phyloP scores from a whole-genome alignment of 2,329 filamentous ascomycete genomes.

The Alternaria gaisen region DNA sequence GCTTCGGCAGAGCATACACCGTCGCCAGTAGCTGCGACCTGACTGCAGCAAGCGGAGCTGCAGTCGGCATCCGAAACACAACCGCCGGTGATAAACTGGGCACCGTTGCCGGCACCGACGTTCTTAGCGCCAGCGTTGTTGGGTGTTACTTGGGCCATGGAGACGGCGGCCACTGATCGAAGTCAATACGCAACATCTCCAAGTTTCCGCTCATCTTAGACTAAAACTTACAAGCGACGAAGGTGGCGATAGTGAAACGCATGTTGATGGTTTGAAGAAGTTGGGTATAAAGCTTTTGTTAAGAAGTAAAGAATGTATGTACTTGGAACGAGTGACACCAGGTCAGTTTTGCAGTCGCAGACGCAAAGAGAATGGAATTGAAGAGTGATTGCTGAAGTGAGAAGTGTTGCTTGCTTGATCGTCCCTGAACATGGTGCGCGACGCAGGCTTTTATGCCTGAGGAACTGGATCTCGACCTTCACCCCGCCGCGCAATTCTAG shows the following conservation, averaged over 20 bases:
- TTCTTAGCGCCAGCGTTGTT: constrained; percentile 40
- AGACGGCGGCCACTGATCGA: constrained; percentile 23
- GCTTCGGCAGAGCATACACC: constrained; percentile 43
- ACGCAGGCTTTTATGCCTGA: not conserved
- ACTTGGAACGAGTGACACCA: constrained; percentile 40
- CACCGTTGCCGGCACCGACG: constrained; percentile 37
- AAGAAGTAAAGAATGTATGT: constrained; percentile 14
- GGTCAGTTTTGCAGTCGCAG: constrained; percentile 42
- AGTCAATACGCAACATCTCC: not conserved
- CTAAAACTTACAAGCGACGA: constrained; percentile 20
- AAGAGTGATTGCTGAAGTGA: constrained; percentile 5
- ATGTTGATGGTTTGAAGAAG: constrained; percentile 16
- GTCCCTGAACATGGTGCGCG: not conserved
- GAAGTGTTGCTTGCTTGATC: constrained; percentile 6
- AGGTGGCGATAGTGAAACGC: constrained; percentile 29
- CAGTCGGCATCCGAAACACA: constrained; percentile 43
- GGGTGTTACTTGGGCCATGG: constrained; percentile 33
- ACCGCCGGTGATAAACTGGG: constrained; percentile 45
- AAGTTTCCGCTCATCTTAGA: not conserved
- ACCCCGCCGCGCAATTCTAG: not conserved
- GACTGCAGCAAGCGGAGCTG: constrained; percentile 37
- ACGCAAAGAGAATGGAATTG: constrained; percentile 30
- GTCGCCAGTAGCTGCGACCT: constrained; percentile 29
- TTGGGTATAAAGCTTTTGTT: constrained; percentile 1
- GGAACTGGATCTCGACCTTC: not conserved